Percentiles rank a stretch among this genome's conserved stretches.
Evolutionary conservation across 441 rosid genomes (phyloP).

Genomic region (Caryocar brasiliense): DNA sequence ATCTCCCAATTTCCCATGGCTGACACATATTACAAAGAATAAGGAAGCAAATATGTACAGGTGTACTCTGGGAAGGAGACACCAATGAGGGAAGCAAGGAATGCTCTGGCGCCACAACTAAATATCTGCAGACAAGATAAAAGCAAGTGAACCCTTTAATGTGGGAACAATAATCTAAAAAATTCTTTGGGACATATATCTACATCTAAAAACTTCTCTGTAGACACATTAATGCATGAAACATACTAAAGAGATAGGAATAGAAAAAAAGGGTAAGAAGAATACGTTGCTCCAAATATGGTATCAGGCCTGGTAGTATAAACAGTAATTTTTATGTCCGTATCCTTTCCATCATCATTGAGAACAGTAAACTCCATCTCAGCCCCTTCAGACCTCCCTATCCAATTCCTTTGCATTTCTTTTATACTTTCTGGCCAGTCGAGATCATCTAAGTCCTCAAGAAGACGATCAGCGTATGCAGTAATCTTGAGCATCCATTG

Average conservation of each 20-base stretch:
- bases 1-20: background rate
- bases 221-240: no score
- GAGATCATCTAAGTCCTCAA: conserved; percentile 81
- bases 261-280: conserved; percentile 8
- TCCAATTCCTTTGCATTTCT: conserved; percentile 97
- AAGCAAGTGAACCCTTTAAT: no score
- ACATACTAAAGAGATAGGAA: background rate
- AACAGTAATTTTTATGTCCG: conserved; percentile 46
- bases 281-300: conserved; percentile 85
- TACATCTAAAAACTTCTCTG: no score
- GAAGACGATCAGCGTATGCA: conserved; percentile 89
- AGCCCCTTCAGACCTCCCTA: conserved; percentile 90
- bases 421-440: conserved; percentile 93
- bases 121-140: conserved; percentile 58
- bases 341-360: conserved; percentile 43
- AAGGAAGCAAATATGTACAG: conserved; percentile 27
- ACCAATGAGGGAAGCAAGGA: conserved; percentile 45
- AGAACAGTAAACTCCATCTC: conserved; percentile 60
- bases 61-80: conserved; percentile 35
- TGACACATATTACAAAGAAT: conserved; percentile 4
- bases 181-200: no score
- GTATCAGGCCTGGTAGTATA: conserved; percentile 92
- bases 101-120: conserved; percentile 95
- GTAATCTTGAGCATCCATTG: conserved; percentile 98
- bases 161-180: background rate